Base-by-base conservation (phyloP, 768 basidiomycete species). In the Boletus sp. region DNA sequence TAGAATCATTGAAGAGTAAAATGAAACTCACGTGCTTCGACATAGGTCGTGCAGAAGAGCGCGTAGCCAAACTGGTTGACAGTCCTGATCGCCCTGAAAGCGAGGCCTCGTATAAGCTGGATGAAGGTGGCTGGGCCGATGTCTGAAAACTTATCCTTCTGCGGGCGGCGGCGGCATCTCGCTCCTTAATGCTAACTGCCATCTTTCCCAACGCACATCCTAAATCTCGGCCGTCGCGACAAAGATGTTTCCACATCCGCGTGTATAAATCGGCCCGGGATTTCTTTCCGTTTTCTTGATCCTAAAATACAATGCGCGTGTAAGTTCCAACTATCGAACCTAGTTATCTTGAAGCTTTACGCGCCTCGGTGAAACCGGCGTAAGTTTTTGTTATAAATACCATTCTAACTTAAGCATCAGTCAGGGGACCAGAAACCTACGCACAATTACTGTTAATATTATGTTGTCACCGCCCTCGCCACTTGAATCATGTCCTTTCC, bases 121-220 rank as follows among this genome's bases (percentile, higher is more conserved):
- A 93, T 66, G 92, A 93, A 78, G 92, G 92, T 39, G 92, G 92
- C 32, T 94, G 92, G 92, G 80, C 84, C 18, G 92, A 94, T 67
- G 84, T 93, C 57, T 94, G 70, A 83, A 52, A 50, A 4, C 3
- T 42, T 44, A 18, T 44, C 29, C 29, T 33, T 51, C 9, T 24
- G 8, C 33, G 28, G 28, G 29, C 37, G n/a, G 29, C 37, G n/a
- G 50, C 55, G 7, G 20, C 45, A n/a, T 37, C 29, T 52, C 51
- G n/a, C 33, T 50, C 29, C 7, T 46, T 11, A 3, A 44, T n/a
- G 18, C 32, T 24, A 28, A 30, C 40, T 29, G 14, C 42, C 18
- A 11, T 6, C 2, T 42, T 54, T 48, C 28, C 52, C 24, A 3
- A 36, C 47, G 35, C n/a, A 32, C 8, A 7, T 47, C 20, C 30